Conservation (phyloP, 495 filamentous ascomycete genomes). For the Lasiosphaeriaceae sp. region DNA sequence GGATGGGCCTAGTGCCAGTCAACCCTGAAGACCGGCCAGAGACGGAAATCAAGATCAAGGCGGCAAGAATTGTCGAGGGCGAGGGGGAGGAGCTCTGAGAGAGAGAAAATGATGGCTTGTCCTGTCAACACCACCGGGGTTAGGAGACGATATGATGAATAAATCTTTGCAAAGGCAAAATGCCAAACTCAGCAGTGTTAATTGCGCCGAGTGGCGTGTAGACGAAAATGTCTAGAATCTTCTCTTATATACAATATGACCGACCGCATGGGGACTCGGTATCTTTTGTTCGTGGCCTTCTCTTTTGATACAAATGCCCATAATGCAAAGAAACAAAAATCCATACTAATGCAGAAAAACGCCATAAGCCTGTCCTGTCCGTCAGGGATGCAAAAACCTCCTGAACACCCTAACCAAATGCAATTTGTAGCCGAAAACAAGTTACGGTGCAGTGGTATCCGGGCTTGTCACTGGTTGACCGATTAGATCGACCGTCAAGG, state of each 20-base stretch:
- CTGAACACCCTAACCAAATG: slow-evolving; percentile 23
- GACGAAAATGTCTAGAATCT: no score
- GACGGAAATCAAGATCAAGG: slow-evolving; percentile 79
- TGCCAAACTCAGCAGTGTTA: no score
- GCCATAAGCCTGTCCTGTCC: slow-evolving; percentile 8
- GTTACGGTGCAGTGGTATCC: neutral
- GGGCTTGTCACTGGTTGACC: no score
- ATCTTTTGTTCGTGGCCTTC: neutral
- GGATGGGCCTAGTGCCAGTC: slow-evolving; percentile 90
- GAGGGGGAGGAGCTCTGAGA: slow-evolving; percentile 28
- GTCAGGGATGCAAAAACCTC: slow-evolving; percentile 19
- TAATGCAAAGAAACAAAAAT: slow-evolving; percentile 7
- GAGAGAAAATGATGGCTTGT: no score
- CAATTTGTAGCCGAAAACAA: slow-evolving; percentile 13
- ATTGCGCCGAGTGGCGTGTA: no score
- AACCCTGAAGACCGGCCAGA: slow-evolving; percentile 72
- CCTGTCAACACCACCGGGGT: no score
- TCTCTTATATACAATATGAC: no score
- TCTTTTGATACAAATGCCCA: slow-evolving; percentile 4
- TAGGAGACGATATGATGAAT: no score
- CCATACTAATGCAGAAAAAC: slow-evolving; percentile 17
- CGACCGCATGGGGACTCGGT: no score
- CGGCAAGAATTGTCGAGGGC: slow-evolving; percentile 60
- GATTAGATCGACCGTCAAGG: no score
- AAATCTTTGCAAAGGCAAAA: no score